Base-by-base conservation (phyloP, 2,329 filamentous ascomycete species). In the Hymenoscyphus salicellus region DNA sequence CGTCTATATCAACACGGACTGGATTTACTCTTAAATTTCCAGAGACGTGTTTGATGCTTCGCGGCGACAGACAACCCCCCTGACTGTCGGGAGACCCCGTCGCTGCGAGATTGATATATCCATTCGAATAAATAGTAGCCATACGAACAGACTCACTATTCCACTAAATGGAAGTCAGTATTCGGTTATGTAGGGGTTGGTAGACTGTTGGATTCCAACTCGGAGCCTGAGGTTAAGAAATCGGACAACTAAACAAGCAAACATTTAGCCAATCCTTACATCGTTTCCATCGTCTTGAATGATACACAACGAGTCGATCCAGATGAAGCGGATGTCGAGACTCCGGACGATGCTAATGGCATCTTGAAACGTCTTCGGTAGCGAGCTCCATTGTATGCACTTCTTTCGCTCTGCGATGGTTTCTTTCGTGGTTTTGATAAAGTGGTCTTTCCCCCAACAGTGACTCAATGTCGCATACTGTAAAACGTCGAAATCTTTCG, bases 61-160 rank as follows among this genome's bases (percentile, higher is more conserved):
- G 17, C 20, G 58, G 14, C 3, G 58, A 60, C 3, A 60, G 38
- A 32, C 57, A 60, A 20, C 36, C 33, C 14, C 58, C 36, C n/a
- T 38, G 36, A 32, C 58, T 60, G 58, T 60, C 58, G n/a, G 33
- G n/a, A 43, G 58, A 20, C 11, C 49, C 23, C 28, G 49, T 55
- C 16, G 49, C 49, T 11, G 49, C 49, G 20, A 55, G 20, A 30
- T 55, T 55, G 10, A 55, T 55, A 55, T 55, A 55, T 14, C 49
- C 49, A 30, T 55, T 55, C 6, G 49, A 55, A 16, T 55, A 55
- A 7, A 55, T 55, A 26, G 49, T 30, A 20, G 49, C 49, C 49
- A 55, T 55, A 14, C 49, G 49, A 16, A 55, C 49, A 30, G 49
- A 55, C 28, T 55, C 49, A 55, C 20, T 55, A 17, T 23, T 55